Evolutionary conservation across 768 basidiomycete species (phyloP), one percentile per base, ranked within the genome.

Genomic region (Tulasnella sp.): DNA sequence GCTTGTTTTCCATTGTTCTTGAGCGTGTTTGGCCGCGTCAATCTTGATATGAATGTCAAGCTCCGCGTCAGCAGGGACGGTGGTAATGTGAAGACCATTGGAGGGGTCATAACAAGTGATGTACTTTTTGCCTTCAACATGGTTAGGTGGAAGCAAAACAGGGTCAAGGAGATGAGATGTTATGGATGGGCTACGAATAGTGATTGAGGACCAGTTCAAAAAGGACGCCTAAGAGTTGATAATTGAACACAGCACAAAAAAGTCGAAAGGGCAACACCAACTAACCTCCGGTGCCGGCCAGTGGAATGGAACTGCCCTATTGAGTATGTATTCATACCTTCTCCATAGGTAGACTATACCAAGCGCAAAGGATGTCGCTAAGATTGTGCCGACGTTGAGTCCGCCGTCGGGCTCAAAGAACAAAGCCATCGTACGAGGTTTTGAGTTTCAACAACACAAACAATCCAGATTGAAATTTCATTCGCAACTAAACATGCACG

Each of bases 51-150:
- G 66, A 33, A 98, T 93, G 56, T 87, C 81, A 10, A 66, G 69
- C 34, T 71, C 72, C 54, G 77, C 74, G 60, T 91, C 87, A 1
- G 91, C 83, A 5, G 87, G 68, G 48, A 79, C 64, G 0, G 90
- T 92, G 34, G 69, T 75, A 44, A 95, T 71, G 59, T 92, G 89
- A 34, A 83, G 71, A 19, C 79, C 81, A 12, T 86, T 92, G 3
- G 90, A 79, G 12, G 93, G 93, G 64, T 96, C 93, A 59, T 78
- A 98, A 62, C 82, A 81, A 2, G 93, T 98, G 54, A 96, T 83
- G 61, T 83, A 89, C 35, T 77, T 71, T 40, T 76, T 69, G 34
- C 70, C 71, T 1, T 67, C 62, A 27, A 73, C 62, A 10, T 65
- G 61, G 37, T 53, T 60, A 1, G 70, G 61, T 3, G 81, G 78